These are phyloP conservation scores for Apiotrichum sp. DNA, from an alignment of 1,284 basidiomycete species.

Conservation along the genomic window DNA sequence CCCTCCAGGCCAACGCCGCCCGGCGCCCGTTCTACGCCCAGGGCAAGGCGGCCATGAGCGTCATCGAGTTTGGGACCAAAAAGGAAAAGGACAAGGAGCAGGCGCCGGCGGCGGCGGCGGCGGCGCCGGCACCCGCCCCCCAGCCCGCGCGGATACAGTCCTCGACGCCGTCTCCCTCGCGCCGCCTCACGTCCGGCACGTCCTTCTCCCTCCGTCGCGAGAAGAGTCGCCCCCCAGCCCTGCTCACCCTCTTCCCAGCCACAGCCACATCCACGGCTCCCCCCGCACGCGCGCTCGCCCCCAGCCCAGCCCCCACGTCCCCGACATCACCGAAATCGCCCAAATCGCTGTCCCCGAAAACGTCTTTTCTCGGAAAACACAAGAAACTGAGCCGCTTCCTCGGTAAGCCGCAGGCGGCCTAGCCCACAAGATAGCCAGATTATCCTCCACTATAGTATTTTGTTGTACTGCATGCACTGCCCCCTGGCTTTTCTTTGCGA, in stretches of 20 bases:
- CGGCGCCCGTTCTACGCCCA: conserved; percentile 21
- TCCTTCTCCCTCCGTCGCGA: neutral
- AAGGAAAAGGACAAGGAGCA: neutral
- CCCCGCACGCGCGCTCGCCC: neutral
- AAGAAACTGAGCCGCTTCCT: conserved; percentile 12
- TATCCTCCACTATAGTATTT: no score
- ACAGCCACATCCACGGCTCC: neutral
- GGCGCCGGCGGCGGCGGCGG: neutral
- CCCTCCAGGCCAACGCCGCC: neutral
- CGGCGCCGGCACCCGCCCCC: neutral
- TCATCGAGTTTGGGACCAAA: conserved; percentile 19
- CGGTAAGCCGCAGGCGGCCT: conserved; percentile 6
- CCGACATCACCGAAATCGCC: no score
- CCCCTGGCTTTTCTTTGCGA: no score
- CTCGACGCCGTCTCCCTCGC: neutral
- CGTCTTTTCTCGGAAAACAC: conserved; percentile 10
- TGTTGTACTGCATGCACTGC: no score
- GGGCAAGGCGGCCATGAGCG: conserved; percentile 20
- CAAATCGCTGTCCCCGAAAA: conserved; percentile 1
- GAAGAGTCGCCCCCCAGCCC: neutral
- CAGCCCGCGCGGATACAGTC: neutral
- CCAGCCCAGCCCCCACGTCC: neutral
- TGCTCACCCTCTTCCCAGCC: neutral
- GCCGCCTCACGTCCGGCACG: neutral
- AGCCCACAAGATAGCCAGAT: no score